A percentile compares a stretch with the other conserved stretches of the same genome.
Conservation (phyloP, 495 filamentous ascomycete species). For the Hypoxylon cercidicola region DNA sequence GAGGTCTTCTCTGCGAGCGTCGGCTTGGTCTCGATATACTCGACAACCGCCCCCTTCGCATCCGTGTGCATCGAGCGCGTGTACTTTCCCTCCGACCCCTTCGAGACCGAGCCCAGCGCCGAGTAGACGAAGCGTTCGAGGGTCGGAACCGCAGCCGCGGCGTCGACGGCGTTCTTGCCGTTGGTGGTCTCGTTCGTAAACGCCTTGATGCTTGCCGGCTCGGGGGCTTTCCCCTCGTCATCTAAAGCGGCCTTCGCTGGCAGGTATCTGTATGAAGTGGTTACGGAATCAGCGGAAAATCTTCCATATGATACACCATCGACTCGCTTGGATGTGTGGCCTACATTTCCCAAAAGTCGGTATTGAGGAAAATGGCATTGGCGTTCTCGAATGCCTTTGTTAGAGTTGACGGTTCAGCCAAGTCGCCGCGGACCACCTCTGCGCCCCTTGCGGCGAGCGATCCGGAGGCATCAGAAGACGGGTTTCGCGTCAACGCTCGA, state of each 20-base stretch:
- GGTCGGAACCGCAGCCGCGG: slow-evolving; percentile 54
- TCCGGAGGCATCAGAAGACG: slow-evolving; percentile 31
- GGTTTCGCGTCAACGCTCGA: slow-evolving; percentile 49
- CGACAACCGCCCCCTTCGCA: slow-evolving; percentile 50
- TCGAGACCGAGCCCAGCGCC: slow-evolving; percentile 47
- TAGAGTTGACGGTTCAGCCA: slow-evolving; percentile 11
- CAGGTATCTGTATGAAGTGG: background rate
- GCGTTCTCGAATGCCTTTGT: slow-evolving; percentile 24
- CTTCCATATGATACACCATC: background rate
- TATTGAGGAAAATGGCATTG: slow-evolving; percentile 37
- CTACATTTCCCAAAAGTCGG: slow-evolving; percentile 38
- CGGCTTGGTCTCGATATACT: slow-evolving; percentile 50
- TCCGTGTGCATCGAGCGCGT: slow-evolving; percentile 52
- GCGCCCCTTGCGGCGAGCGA: slow-evolving; percentile 40
- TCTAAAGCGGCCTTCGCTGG: background rate
- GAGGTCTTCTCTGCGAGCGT: slow-evolving; percentile 5
- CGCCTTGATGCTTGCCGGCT: slow-evolving; percentile 48
- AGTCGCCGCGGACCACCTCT: slow-evolving; percentile 43
- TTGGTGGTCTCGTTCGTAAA: slow-evolving; percentile 54
- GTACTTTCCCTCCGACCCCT: slow-evolving; percentile 53
- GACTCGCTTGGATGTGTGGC: background rate
- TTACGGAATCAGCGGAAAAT: background rate
- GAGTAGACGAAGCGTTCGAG: slow-evolving; percentile 58
- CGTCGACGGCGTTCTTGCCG: slow-evolving; percentile 41
- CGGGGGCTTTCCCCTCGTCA: slow-evolving; percentile 17